Percentiles rank a stretch among this genome's conserved stretches.
These are phyloP conservation scores for Citrus hindsii DNA, from an alignment of 345 rosid genomes.

Conservation along the genomic window DNA sequence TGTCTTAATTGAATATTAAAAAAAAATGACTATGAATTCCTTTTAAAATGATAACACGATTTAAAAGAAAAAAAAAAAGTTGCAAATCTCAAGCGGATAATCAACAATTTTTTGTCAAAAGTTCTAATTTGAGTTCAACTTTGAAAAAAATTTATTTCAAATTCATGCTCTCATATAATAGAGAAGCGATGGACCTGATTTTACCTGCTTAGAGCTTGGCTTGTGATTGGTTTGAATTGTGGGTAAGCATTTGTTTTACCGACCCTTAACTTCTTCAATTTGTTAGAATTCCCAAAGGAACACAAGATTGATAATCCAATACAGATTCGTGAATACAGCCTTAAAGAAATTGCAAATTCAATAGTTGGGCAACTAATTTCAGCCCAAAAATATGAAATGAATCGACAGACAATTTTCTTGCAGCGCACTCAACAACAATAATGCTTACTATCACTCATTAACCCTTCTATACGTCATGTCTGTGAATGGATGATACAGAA, in stretches of 20 bases:
- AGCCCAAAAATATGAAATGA: neutral
- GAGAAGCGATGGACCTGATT: too few species aligned
- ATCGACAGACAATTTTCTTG: neutral
- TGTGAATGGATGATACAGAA: neutral
- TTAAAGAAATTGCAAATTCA: neutral
- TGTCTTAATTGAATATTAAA: too few species aligned
- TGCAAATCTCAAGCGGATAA: too few species aligned
- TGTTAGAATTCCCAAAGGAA: neutral
- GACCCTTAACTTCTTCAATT: neutral
- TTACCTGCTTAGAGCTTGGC: too few species aligned
- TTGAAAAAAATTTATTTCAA: too few species aligned
- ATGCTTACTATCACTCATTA: neutral
- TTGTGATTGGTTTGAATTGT: too few species aligned
- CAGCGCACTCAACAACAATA: neutral
- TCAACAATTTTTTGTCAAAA: too few species aligned
- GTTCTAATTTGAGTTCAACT: too few species aligned
- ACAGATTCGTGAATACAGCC: neutral
- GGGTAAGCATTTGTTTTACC: neutral
- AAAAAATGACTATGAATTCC: too few species aligned
- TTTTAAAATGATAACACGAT: too few species aligned
- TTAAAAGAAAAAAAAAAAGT: too few species aligned
- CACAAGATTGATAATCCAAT: neutral
- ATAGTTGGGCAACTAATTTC: neutral
- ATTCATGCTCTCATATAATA: too few species aligned
- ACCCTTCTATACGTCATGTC: neutral